Percentiles rank a stretch among this genome's conserved stretches.
These are phyloP conservation scores for Taphrina confusa DNA, from an alignment of 1,139 yeast genomes.

Conservation along the genomic window DNA sequence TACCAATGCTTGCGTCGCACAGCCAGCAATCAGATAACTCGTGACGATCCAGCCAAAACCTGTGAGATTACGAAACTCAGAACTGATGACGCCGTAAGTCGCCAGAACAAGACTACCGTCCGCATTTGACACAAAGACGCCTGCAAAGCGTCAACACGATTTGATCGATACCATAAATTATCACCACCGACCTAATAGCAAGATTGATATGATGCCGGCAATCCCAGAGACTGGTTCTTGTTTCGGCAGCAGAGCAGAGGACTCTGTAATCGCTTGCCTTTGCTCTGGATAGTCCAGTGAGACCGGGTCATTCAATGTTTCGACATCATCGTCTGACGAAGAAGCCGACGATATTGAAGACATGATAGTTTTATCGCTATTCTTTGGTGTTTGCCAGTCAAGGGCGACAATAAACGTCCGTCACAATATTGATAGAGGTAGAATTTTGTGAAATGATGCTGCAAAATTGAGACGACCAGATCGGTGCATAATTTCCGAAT, in stretches of 20 bases:
- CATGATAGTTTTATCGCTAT: no score
- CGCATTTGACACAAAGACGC: conserved; percentile 26
- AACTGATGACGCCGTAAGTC: conserved; percentile 9
- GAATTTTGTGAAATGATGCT: no score
- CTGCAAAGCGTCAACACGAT: not conserved
- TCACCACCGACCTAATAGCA: not conserved
- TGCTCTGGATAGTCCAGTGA: no score
- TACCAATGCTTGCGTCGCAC: conserved; percentile 45
- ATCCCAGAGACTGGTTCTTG: not conserved
- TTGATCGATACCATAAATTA: not conserved
- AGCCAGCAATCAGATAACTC: conserved; percentile 12
- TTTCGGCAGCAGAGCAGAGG: not conserved
- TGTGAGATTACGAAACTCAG: conserved; percentile 9
- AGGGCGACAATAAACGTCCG: no score
- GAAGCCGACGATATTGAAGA: no score
- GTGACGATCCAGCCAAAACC: conserved; percentile 14
- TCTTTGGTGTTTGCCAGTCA: no score
- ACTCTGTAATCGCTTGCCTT: no score
- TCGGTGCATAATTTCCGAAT: no score
- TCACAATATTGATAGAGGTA: no score
- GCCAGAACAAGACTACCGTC: conserved; percentile 25
- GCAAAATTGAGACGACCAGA: no score
- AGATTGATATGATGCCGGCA: not conserved
- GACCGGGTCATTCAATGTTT: no score
- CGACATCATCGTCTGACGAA: no score